phyloP scores from a whole-genome alignment of 176 grass and related monocot genomes.

The Panicum miliaceum region DNA sequence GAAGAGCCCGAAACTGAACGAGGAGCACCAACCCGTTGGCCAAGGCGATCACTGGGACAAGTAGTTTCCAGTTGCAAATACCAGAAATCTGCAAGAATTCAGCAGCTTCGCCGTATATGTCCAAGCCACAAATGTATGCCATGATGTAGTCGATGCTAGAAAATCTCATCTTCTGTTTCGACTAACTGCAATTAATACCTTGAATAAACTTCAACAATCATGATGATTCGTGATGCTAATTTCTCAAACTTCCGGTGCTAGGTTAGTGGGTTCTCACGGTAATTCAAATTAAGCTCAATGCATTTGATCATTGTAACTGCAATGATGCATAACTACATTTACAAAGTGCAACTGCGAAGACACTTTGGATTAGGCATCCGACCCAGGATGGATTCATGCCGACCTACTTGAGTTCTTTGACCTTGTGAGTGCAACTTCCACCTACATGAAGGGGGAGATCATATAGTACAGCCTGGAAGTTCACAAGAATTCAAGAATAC shows the following conservation, averaged over 20 bases:
- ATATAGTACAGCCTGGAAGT: too few relatives aligned
- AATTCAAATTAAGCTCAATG: background rate
- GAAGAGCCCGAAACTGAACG: background rate
- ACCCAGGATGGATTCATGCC: background rate
- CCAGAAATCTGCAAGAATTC: slow-evolving; percentile 9
- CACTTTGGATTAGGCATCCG: background rate
- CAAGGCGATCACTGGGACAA: background rate
- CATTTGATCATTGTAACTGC: background rate
- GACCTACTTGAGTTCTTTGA: background rate
- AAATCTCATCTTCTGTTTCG: background rate
- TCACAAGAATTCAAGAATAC: background rate
- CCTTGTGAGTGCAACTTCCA: background rate
- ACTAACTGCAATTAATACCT: background rate
- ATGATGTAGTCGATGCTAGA: background rate
- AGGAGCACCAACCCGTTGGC: background rate
- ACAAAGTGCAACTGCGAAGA: background rate
- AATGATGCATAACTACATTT: background rate
- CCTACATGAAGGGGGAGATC: too few relatives aligned
- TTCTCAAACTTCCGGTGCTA: background rate
- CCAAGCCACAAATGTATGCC: background rate
- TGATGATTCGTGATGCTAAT: background rate
- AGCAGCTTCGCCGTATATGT: background rate
- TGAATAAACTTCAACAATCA: background rate
- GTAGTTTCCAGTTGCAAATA: background rate
- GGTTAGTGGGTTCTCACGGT: background rate